Base-by-base conservation (phyloP, 2,329 filamentous ascomycete genomes). In the Paraconiothyrium sp. region DNA sequence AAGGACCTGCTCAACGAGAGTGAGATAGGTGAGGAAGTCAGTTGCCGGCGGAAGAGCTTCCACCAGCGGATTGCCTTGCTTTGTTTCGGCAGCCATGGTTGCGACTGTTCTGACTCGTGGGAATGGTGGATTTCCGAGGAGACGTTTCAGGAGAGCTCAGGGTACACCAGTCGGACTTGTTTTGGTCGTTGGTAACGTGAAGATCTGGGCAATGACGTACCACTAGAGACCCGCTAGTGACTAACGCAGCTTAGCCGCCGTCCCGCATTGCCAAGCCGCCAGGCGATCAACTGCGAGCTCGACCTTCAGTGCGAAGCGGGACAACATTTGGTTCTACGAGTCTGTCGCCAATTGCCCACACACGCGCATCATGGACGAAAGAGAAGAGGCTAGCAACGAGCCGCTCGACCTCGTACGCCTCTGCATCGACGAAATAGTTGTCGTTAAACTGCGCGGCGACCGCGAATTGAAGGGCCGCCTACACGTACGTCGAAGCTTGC, bases 401-500 rank as follows among this genome's bases (percentile, higher is more conserved):
- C 94, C 96, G 58, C 90, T 99, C 75, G 95, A 98, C 80, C 89
- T 99, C 46, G 95, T 99, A 70, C 92, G 94, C 71, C 88, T 99
- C 59, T 92, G 94, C 70, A 88, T 99, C 51, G 94, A 98, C 79
- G 95, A 99, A 81, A 89, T 95, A 49, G 95, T 99, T 55, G 97
- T 97, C 80, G 94, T 99, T 69, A 98, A 98, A 87, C 86, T 99
- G 67, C 88, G 95, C 76, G 95, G 95, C 71, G 95, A 99, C 80
- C 89, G 95, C 67, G 95, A 99, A 83, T 85, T 99, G 68, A 95
- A 97, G 82, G 95, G 95, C 67, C 90, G 94, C 75, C 86, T 99
- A 75, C 95, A 99, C 81, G 95, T 98, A 82, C 58, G 78, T 72
- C 50, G 7, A 13, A 34, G 46, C 44, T 60, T 51, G 14, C 22